Conservation (phyloP, 2,329 filamentous ascomycete genomes). For the Xylariaceae sp. region DNA sequence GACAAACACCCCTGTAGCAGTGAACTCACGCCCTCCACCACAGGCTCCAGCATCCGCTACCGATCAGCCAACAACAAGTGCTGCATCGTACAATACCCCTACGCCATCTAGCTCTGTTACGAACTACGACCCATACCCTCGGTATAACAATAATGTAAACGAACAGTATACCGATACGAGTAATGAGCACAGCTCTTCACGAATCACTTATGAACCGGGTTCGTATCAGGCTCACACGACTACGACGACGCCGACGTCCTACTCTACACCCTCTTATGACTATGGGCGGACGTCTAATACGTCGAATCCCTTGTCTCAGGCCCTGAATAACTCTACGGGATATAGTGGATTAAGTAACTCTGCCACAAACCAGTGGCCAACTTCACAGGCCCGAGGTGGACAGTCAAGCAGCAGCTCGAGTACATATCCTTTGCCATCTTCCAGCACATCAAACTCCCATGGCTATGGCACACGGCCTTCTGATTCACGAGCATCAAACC, state of each 20-base stretch:
- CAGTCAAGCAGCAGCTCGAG: slow-evolving; percentile 28
- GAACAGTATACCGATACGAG: slow-evolving; percentile 31
- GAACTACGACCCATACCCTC: slow-evolving; percentile 35
- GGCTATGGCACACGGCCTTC: slow-evolving; percentile 36
- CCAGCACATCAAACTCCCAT: slow-evolving; percentile 29
- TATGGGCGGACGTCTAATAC: slow-evolving; percentile 33
- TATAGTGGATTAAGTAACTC: slow-evolving; percentile 29
- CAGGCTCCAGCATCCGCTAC: slow-evolving; percentile 36
- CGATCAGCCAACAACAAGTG: slow-evolving; percentile 27
- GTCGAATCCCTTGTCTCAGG: slow-evolving; percentile 37
- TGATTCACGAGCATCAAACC: slow-evolving; percentile 32
- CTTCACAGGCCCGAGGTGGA: slow-evolving; percentile 31
- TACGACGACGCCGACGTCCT: slow-evolving; percentile 33
- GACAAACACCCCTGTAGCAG: slow-evolving; percentile 36
- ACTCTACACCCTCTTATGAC: slow-evolving; percentile 38
- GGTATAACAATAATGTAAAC: slow-evolving; percentile 39
- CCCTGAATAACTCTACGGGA: slow-evolving; percentile 29
- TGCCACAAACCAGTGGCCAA: slow-evolving; percentile 35
- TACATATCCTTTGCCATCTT: slow-evolving; percentile 30
- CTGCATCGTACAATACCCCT: slow-evolving; percentile 39
- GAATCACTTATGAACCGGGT: slow-evolving; percentile 36
- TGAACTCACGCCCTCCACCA: slow-evolving; percentile 34
- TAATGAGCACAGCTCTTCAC: slow-evolving; percentile 33
- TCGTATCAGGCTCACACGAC: slow-evolving; percentile 35
- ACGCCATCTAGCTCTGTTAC: slow-evolving; percentile 36